A percentile compares a stretch with the other conserved stretches of the same genome.
Conservation (phyloP, 768 basidiomycete species). For the Punctularia strigosozonata region DNA sequence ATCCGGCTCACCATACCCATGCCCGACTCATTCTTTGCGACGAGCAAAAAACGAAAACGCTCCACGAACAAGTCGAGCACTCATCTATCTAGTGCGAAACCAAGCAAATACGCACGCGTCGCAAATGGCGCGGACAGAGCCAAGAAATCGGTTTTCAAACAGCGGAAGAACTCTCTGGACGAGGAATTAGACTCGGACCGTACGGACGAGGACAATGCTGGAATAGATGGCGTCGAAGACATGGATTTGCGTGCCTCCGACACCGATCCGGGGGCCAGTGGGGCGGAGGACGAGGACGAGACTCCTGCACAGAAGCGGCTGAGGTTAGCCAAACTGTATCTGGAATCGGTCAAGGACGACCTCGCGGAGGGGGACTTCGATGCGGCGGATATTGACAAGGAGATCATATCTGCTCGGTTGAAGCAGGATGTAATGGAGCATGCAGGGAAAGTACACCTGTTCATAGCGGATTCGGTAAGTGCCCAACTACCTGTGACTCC, state of each 20-base stretch:
- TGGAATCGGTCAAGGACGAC: constrained; percentile 70
- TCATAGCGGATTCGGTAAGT: constrained; percentile 63
- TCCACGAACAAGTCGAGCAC: background rate
- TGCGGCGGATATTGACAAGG: constrained; percentile 91
- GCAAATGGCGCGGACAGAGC: background rate
- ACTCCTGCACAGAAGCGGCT: constrained; percentile 91
- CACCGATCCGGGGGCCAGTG: constrained; percentile 47
- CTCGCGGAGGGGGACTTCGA: constrained; percentile 80
- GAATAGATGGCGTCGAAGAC: constrained; percentile 37
- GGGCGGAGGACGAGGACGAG: constrained; percentile 79
- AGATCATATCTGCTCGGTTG: constrained; percentile 80
- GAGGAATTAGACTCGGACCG: background rate
- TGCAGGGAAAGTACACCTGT: constrained; percentile 77
- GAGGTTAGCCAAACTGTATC: constrained; percentile 80
- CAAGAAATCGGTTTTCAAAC: background rate
- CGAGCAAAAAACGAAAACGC: background rate
- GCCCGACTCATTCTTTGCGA: constrained; percentile 1
- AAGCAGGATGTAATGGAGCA: constrained; percentile 89
- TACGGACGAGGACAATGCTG: too few relatives aligned
- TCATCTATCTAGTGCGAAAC: background rate
- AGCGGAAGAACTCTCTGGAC: background rate
- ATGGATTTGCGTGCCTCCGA: constrained; percentile 57
- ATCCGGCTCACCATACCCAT: background rate
- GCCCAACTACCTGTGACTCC: background rate
- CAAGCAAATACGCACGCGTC: background rate